A percentile compares a stretch with the other conserved stretches of the same genome.
Evolutionary conservation across 164 flowering plant genomes (phyloP).

Genomic region (Buxus sempervirens): DNA sequence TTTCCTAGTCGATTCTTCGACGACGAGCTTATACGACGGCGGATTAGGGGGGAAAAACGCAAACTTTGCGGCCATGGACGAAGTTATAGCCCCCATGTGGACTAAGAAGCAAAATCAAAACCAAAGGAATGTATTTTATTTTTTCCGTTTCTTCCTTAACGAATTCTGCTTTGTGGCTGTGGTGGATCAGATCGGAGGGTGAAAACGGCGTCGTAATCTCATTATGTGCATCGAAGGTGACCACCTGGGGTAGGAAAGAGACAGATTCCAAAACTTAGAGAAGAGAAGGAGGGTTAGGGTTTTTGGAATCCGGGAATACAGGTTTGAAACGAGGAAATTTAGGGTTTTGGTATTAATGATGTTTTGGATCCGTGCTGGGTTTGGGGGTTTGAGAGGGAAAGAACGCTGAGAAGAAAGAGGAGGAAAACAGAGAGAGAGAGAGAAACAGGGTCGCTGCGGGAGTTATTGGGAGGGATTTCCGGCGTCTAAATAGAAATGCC

Average conservation of each 20-base stretch:
- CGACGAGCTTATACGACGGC: constrained; percentile 56
- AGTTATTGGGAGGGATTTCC: constrained; percentile 13
- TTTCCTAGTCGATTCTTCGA: constrained; percentile 46
- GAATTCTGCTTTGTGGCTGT: too few relatives aligned
- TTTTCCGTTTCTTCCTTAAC: not conserved
- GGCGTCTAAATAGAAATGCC: constrained; percentile 18
- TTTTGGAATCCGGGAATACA: not conserved
- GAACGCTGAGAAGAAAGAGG: too few relatives aligned
- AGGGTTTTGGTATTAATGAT: constrained; percentile 10
- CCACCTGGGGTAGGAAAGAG: not conserved
- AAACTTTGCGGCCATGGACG: constrained; percentile 84
- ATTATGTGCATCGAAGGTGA: constrained; percentile 5
- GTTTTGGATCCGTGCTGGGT: constrained; percentile 2
- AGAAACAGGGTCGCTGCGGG: not conserved
- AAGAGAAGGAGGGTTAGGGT: not conserved
- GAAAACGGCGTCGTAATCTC: constrained; percentile 9
- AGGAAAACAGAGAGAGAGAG: constrained; percentile 1
- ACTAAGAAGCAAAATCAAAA: constrained; percentile 1
- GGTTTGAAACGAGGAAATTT: not conserved
- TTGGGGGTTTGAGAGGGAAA: not conserved
- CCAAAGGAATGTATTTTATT: not conserved
- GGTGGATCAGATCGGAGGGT: constrained; percentile 12
- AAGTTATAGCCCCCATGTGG: constrained; percentile 74
- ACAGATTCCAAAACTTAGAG: not conserved
- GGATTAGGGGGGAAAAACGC: constrained; percentile 91